These are phyloP conservation scores for Lasiosphaeria miniovina DNA, from an alignment of 495 filamentous ascomycete genomes.

Conservation along the genomic window DNA sequence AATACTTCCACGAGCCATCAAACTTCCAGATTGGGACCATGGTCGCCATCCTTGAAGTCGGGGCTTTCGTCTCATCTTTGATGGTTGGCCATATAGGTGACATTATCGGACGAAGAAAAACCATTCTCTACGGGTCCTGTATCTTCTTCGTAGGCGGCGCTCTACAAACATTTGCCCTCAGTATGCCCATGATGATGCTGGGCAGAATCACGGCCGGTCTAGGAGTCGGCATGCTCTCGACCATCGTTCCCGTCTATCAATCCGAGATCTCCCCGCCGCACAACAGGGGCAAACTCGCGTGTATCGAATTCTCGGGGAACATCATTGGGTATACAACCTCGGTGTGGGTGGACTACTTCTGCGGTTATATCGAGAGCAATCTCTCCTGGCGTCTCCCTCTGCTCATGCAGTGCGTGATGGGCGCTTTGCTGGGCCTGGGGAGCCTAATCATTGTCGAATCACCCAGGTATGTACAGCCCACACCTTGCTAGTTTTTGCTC, in stretches of 20 bases:
- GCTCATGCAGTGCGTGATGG: slow-evolving; percentile 93
- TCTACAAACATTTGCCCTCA: slow-evolving; percentile 74
- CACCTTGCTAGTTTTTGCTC: slow-evolving; percentile 7
- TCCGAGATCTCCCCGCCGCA: slow-evolving; percentile 97
- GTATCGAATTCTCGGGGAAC: slow-evolving; percentile 97
- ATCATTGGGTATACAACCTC: slow-evolving; percentile 92
- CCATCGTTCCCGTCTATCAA: slow-evolving; percentile 97
- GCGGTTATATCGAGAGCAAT: slow-evolving; percentile 81
- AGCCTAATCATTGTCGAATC: slow-evolving; percentile 95
- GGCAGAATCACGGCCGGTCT: slow-evolving; percentile 90
- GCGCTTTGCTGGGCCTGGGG: slow-evolving; percentile 73
- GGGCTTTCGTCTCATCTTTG: slow-evolving; percentile 86
- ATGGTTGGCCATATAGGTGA: slow-evolving; percentile 88
- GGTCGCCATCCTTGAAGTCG: slow-evolving; percentile 93
- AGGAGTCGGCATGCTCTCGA: slow-evolving; percentile 90
- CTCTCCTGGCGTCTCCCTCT: slow-evolving; percentile 89
- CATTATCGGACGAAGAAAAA: slow-evolving; percentile 82
- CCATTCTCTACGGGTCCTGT: slow-evolving; percentile 89
- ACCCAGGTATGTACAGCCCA: slow-evolving; percentile 63
- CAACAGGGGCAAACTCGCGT: slow-evolving; percentile 90
- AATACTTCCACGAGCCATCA: slow-evolving; percentile 87
- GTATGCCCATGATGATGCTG: slow-evolving; percentile 88
- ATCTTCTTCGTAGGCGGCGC: slow-evolving; percentile 90
- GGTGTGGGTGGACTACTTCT: slow-evolving; percentile 98
- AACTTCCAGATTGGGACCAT: slow-evolving; percentile 86